A percentile compares a stretch with the other conserved stretches of the same genome.
Conservation (phyloP, 2,329 filamentous ascomycete genomes). For the Aspergillus calidoustus region DNA sequence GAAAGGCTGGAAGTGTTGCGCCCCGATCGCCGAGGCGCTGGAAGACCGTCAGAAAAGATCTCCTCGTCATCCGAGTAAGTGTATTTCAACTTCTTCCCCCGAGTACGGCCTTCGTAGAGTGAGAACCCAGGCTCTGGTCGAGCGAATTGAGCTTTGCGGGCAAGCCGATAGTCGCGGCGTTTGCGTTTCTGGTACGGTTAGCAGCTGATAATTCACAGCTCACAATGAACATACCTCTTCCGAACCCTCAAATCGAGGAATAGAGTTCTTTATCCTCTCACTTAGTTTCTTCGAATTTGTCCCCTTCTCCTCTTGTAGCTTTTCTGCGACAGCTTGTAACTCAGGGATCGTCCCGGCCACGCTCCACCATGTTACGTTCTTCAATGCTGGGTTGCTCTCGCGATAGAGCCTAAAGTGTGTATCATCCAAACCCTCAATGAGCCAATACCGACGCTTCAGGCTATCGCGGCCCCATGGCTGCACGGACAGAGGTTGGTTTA, state of each 20-base stretch:
- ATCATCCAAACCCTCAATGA: conserved; percentile 92
- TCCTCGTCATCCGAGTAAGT: conserved; percentile 92
- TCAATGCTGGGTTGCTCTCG: conserved; percentile 81
- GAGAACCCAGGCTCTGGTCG: conserved; percentile 89
- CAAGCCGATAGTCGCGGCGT: conserved; percentile 86
- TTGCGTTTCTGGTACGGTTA: conserved; percentile 73
- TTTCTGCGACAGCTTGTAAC: conserved; percentile 73
- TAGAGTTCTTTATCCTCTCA: conserved; percentile 75
- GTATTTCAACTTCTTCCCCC: conserved; percentile 95
- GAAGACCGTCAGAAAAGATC: conserved; percentile 64
- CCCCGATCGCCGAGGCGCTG: conserved; percentile 66
- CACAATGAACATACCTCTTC: conserved; percentile 69
- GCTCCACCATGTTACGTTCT: conserved; percentile 86
- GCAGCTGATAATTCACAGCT: conserved; percentile 13
- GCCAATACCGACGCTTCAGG: conserved; percentile 88
- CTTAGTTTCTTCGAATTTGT: conserved; percentile 79
- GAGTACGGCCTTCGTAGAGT: conserved; percentile 91
- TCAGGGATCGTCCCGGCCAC: conserved; percentile 91
- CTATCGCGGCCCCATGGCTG: conserved; percentile 90
- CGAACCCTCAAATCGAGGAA: conserved; percentile 89
- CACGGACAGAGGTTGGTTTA: conserved; percentile 85
- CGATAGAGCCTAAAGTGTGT: conserved; percentile 92
- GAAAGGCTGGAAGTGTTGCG: conserved; percentile 71
- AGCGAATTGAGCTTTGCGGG: conserved; percentile 83
- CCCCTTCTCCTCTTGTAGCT: conserved; percentile 77